A percentile compares a stretch with the other conserved stretches of the same genome.
phyloP scores from a whole-genome alignment of 768 basidiomycete species.

The Suillus weaverae region DNA sequence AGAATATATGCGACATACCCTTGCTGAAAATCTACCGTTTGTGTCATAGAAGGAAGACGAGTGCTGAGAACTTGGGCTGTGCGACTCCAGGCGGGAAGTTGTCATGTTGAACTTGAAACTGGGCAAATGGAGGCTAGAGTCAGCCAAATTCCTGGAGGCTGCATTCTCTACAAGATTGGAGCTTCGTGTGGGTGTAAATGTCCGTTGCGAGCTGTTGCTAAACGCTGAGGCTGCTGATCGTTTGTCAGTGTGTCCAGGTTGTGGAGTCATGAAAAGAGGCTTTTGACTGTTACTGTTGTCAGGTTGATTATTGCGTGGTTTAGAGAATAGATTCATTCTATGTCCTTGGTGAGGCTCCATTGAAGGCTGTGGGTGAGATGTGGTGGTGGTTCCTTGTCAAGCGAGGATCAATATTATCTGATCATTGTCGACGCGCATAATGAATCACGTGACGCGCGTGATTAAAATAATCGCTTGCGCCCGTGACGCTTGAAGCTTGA shows the following conservation, averaged over 20 bases:
- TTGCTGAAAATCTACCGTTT: slow-evolving; percentile 3
- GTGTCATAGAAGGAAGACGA: slow-evolving; percentile 6
- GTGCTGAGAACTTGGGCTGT: slow-evolving; percentile 8
- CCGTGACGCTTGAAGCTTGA: too few species aligned
- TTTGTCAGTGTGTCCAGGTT: neutral
- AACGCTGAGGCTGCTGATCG: slow-evolving; percentile 6
- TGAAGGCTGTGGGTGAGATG: neutral
- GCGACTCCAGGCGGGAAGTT: slow-evolving; percentile 17
- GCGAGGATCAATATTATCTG: neutral
- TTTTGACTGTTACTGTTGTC: slow-evolving; percentile 2
- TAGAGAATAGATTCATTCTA: neutral
- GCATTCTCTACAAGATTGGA: slow-evolving; percentile 11
- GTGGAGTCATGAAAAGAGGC: neutral
- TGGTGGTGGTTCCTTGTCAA: slow-evolving; percentile 3
- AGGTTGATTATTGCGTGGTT: neutral
- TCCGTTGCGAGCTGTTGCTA: slow-evolving; percentile 11
- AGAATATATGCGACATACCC: slow-evolving; percentile 12
- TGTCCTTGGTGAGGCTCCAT: slow-evolving; percentile 9
- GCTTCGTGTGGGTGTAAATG: slow-evolving; percentile 11
- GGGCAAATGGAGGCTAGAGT: slow-evolving; percentile 13
- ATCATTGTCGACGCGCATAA: slow-evolving; percentile 12
- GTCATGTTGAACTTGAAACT: slow-evolving; percentile 6
- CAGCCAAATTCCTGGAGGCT: slow-evolving; percentile 3
- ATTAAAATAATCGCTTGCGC: neutral
- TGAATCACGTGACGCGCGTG: slow-evolving; percentile 14